Evolutionary conservation across 306 rosid species (phyloP), one percentile per base, ranked within the genome.

Genomic region (Rosa rugosa): DNA sequence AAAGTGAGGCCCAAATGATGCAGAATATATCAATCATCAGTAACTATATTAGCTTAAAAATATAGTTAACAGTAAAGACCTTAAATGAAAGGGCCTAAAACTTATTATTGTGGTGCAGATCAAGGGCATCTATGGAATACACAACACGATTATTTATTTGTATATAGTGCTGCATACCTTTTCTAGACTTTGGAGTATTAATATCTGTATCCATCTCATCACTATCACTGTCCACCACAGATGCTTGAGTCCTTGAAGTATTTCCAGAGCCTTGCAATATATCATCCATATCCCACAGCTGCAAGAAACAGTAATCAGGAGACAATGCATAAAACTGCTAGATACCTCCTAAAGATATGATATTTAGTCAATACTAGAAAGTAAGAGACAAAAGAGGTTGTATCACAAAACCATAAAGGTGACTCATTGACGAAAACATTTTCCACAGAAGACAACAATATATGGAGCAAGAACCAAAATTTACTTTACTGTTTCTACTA

Each of bases 231-330:
- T 81, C 89, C 50, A 38, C 44, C 3, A 11, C 77, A 41, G 71
- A 79, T 60, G 78, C 80, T 79, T 86, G 83, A 67, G 59, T 85
- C 73, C 67, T 72, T 62, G 44, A 70, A 47, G 88, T 45, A 71
- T 67, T 80, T 70, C 76, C 78, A 53, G 91, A 75, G 25, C 69
- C 84, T 87, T 88, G 90, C 77, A 92, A 82, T 71, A 89, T 25
- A 53, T 79, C 87, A 85, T 92, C 90, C 88, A 92, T 72, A 78
- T 92, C 91, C 97, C 97, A 92, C 68, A 90, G 83, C 97, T 92
- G 89, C 75, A 62, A 59, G 36, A 62, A 73, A 31, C 36, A 31
- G 36, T 31, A 81, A 34, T 75, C 73, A 27, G 22, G 25, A 11
- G 63, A 56, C 23, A 42, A 36, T 50, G 47, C 25, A 18, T 18